These are phyloP conservation scores for Middelhovenomyces tepae DNA, from an alignment of 805 yeast genomes.

Conservation along the genomic window DNA sequence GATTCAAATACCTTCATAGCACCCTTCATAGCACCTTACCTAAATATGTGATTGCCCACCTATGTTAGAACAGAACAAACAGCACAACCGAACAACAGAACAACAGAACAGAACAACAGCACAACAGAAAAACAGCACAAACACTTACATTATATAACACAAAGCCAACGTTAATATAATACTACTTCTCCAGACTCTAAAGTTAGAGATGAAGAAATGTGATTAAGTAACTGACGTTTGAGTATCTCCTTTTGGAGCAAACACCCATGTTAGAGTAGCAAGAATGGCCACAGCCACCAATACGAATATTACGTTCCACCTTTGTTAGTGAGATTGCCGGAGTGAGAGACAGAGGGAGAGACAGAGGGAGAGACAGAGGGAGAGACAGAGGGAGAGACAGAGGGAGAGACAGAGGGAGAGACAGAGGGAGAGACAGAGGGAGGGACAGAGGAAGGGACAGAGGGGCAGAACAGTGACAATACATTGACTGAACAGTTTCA, in stretches of 20 bases:
- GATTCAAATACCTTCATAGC: background rate
- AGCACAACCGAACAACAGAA: background rate
- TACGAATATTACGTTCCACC: conserved; percentile 64
- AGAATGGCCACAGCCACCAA: conserved; percentile 48
- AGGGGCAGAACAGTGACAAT: too few species aligned
- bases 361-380: too few species aligned
- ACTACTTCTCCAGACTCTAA: conserved; percentile 57
- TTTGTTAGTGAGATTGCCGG: conserved; percentile 22
- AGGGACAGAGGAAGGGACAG: too few species aligned
- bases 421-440: too few species aligned
- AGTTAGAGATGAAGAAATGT: background rate
- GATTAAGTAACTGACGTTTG: conserved; percentile 43
- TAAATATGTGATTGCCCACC: conserved; percentile 85
- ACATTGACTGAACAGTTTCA: too few species aligned
- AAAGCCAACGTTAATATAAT: conserved; percentile 58
- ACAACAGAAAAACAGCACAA: background rate
- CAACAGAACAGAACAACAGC: background rate
- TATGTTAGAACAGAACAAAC: conserved; percentile 4
- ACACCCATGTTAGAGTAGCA: conserved; percentile 67
- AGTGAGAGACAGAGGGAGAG: too few species aligned
- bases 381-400: too few species aligned
- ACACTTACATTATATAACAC: conserved; percentile 57
- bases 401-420: too few species aligned
- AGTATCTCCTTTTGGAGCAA: conserved; percentile 72
- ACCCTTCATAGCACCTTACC: conserved; percentile 16